Conservation (phyloP, 1,284 basidiomycete genomes). For the Tremellales sp. region DNA sequence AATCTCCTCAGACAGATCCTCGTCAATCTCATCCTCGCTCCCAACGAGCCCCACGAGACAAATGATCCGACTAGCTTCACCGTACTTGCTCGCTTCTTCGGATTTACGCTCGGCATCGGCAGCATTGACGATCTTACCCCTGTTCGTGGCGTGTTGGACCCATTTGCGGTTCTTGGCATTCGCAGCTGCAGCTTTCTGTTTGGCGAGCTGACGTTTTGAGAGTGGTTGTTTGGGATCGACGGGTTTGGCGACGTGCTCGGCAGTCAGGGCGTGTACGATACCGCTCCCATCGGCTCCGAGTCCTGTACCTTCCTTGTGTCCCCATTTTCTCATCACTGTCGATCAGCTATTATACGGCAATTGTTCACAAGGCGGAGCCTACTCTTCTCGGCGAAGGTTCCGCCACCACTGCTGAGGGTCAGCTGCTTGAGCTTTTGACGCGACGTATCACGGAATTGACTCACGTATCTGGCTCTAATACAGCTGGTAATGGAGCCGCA, state of each 20-base stretch:
- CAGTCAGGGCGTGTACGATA: constrained; percentile 78
- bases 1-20: constrained; percentile 78
- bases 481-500: constrained; percentile 10
- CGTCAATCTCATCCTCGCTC: constrained; percentile 73
- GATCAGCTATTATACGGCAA: constrained; percentile 72
- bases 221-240: constrained; percentile 16
- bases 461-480: constrained; percentile 15
- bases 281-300: constrained; percentile 77
- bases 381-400: constrained; percentile 45
- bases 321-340: constrained; percentile 65
- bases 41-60: constrained; percentile 84
- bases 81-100: constrained; percentile 72
- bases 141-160: constrained; percentile 48
- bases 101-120: constrained; percentile 69
- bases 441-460: constrained; percentile 1
- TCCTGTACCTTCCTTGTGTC: constrained; percentile 87
- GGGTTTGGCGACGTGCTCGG: constrained; percentile 55
- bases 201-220: constrained; percentile 38
- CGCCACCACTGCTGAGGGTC: constrained; percentile 12
- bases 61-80: constrained; percentile 81
- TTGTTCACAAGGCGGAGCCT: constrained; percentile 8
- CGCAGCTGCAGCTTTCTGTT: constrained; percentile 39
- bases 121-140: constrained; percentile 81
- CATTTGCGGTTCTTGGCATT: constrained; percentile 34
- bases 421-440: constrained; percentile 4